phyloP scores from a whole-genome alignment of 2,329 filamentous ascomycete genomes.

The Venturia asperata region DNA sequence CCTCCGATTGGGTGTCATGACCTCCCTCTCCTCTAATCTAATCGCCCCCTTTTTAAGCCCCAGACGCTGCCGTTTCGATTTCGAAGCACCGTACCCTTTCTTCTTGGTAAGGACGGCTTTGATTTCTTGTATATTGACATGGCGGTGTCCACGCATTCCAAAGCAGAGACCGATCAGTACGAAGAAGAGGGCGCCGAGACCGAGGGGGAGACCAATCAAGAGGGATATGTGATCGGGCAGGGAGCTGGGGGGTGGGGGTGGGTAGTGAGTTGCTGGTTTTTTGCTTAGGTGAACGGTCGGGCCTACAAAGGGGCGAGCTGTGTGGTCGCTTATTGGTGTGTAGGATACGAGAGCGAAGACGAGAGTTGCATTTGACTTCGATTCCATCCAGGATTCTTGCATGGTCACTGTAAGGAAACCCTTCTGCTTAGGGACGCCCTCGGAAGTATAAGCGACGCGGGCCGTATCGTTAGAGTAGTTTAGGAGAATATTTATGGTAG shows the following conservation, averaged over 20 bases:
- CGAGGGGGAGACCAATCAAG: slow-evolving; percentile 38
- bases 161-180: slow-evolving; percentile 35
- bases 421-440: slow-evolving; percentile 31
- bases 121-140: slow-evolving; percentile 27
- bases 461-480: slow-evolving; percentile 32
- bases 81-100: slow-evolving; percentile 33
- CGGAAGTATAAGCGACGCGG: slow-evolving; percentile 31
- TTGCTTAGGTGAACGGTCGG: slow-evolving; percentile 33
- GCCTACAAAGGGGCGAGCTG: slow-evolving; percentile 28
- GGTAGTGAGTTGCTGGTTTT: slow-evolving; percentile 31
- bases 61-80: slow-evolving; percentile 32
- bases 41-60: slow-evolving; percentile 28
- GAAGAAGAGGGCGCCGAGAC: slow-evolving; percentile 32
- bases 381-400: slow-evolving; percentile 36
- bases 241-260: slow-evolving; percentile 28
- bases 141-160: slow-evolving; percentile 37
- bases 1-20: slow-evolving; percentile 25
- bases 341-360: slow-evolving; percentile 28
- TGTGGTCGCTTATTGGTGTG: slow-evolving; percentile 30
- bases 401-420: slow-evolving; percentile 36
- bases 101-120: slow-evolving; percentile 32
- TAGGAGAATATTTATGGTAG: slow-evolving; percentile 26
- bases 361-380: slow-evolving; percentile 32
- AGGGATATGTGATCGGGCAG: slow-evolving; percentile 32
- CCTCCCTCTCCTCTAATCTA: slow-evolving; percentile 28